Evolutionary conservation across 2,329 filamentous ascomycete species (phyloP).

Genomic region (Claviceps pusilla): DNA sequence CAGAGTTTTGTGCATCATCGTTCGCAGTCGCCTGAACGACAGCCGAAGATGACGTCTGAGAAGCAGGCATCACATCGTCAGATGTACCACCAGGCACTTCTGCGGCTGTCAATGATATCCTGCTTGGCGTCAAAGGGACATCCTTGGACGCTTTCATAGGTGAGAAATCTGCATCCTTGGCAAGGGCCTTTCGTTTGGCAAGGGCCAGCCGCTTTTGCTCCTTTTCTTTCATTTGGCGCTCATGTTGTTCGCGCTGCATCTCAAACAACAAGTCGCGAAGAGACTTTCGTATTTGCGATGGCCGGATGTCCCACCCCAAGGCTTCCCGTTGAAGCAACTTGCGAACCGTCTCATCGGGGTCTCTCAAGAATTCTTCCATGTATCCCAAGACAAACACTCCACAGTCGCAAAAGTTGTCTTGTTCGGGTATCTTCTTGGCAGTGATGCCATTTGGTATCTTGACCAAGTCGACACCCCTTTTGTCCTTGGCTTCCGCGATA

Average conservation of each 20-base stretch:
- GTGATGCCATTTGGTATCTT: conserved; percentile 38
- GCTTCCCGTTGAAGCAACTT: conserved; percentile 48
- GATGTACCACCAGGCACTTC: not conserved
- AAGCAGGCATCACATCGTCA: not conserved
- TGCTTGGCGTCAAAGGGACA: not conserved
- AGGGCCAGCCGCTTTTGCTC: conserved; percentile 18
- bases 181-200: conserved; percentile 10
- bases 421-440: conserved; percentile 60
- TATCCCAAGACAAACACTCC: conserved; percentile 79
- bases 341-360: conserved; percentile 55
- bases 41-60: not conserved
- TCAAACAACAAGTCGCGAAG: conserved; percentile 52
- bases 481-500: conserved; percentile 50
- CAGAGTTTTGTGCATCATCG: not conserved
- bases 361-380: conserved; percentile 61
- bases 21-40: too few relatives aligned
- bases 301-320: conserved; percentile 37
- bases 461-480: conserved; percentile 33
- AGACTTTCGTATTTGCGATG: conserved; percentile 43
- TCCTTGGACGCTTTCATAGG: not conserved
- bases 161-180: not conserved
- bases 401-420: conserved; percentile 78
- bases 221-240: conserved; percentile 23
- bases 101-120: not conserved
- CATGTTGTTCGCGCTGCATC: conserved; percentile 44